Percentiles rank a stretch among this genome's conserved stretches.
Evolutionary conservation across 192 early-diverging fungal genomes (phyloP).

Genomic region (Dimargaris cristalligena): DNA sequence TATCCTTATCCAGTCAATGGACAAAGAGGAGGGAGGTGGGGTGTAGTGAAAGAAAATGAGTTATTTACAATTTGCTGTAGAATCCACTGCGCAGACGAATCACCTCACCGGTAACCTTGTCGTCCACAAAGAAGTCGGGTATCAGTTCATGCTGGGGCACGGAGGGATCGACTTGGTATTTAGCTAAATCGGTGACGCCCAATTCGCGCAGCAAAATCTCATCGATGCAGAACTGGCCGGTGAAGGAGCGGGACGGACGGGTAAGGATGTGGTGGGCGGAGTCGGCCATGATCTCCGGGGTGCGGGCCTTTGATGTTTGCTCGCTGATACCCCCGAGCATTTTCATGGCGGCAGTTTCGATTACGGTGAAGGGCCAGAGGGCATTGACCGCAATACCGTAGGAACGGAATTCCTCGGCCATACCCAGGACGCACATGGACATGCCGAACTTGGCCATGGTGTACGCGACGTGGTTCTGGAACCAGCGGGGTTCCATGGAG

Average conservation of each 20-base stretch:
- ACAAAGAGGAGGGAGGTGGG: too few relatives aligned
- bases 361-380: slow-evolving; percentile 58
- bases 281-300: slow-evolving; percentile 49
- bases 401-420: slow-evolving; percentile 44
- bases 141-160: slow-evolving; percentile 32
- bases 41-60: too few relatives aligned
- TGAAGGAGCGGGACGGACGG: slow-evolving; percentile 29
- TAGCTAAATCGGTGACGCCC: slow-evolving; percentile 52
- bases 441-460: slow-evolving; percentile 59
- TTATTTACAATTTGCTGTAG: slow-evolving; percentile 11
- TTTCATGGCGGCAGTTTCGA: slow-evolving; percentile 53
- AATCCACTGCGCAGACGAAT: slow-evolving; percentile 17
- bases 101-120: slow-evolving; percentile 24
- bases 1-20: too few relatives aligned
- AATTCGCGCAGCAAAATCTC: slow-evolving; percentile 52
- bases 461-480: slow-evolving; percentile 44
- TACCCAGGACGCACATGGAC: slow-evolving; percentile 54
- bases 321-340: slow-evolving; percentile 20
- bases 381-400: slow-evolving; percentile 59
- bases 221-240: slow-evolving; percentile 63
- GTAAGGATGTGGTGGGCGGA: slow-evolving; percentile 37
- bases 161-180: slow-evolving; percentile 44
- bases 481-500: slow-evolving; percentile 50
- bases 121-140: slow-evolving; percentile 45
- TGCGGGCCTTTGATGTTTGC: slow-evolving; percentile 13